Evolutionary conservation across 805 yeast genomes (phyloP), one percentile per base, ranked within the genome.

Genomic region (Pichia exigua): DNA sequence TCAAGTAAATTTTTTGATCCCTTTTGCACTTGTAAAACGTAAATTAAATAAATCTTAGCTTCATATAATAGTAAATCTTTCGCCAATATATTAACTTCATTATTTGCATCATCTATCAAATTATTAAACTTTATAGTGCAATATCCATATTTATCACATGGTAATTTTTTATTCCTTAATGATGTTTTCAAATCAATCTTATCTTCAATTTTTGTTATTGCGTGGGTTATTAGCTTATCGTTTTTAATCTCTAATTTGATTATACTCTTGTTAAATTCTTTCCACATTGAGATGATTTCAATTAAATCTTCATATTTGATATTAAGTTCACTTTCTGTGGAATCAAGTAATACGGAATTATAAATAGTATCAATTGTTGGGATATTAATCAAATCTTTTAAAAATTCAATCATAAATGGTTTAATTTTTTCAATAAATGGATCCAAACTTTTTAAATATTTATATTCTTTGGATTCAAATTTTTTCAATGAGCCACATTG

Each of bases 11-110:
- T 92, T 50, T 84, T 76, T n/a, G 39, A 35, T 45, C 92, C 73
- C 56, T 81, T 83, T 70, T 94, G 97, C 7, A 94, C 87, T 57
- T 90, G 82, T 55, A 91, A 80, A 61, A 92, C 81, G 62, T 89
- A 89, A 17, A 85, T 69, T n/a, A 91, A 70, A 58, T 90, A 85
- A 55, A 96, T 73, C 65, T 92, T 92, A 0, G 86, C 89, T 61
- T 88, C 90, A 49, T 35, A 35, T n/a, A 35, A 88, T 76, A 60
- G 84, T 71, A 30, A 87, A 67, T 7, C 85, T 52, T 17, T 54
- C 47, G 11, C 46, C 46, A 43, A 49, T 27, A 35, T 20, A 35
- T 35, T 35, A 20, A 52, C 21, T 18, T 49, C 52, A 10, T 54
- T 45, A 40, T 38, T 43, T 4, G 42, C 50, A 22, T 45, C 44